Evolutionary conservation across 1,139 yeast species (phyloP), one percentile per base, ranked within the genome.

Genomic region (Yamadazyma triangularis): DNA sequence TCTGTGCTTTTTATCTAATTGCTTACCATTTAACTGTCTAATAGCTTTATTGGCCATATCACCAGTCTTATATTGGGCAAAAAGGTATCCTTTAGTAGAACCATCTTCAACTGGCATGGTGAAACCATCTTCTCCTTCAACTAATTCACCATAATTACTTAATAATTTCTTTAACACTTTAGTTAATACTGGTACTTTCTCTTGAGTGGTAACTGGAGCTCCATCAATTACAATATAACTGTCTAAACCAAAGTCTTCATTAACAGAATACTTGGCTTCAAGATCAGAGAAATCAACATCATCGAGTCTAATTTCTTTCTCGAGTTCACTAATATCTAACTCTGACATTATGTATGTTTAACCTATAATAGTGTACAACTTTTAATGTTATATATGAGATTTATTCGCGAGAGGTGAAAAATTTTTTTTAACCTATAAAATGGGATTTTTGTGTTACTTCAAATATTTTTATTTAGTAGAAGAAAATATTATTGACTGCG

Each of bases 1-100:
- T 48, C 95, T 79, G 64, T 93, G 99, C 61, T 86, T 88, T 46
- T 85, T 85, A 64, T 93, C 98, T 51, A 93, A 75, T 58, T 88
- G 88, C 67, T 87, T 89, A 50, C 88, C 87, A 60, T 91, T 81
- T 54, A 86, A 74, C 42, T 77, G 74, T 53, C 79, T 79, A 48
- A 89, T 80, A 28, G 96, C 95, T 39, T 78, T 77, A 36, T 73
- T 78, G 29, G 95, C 97, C 54, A 71, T 73, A 34, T 73, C 75
- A 4, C 75, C 66, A 27, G 75, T 69, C 45, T 73, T 81, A 62
- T 77, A 89, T 62, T 88, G 95, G 32, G 91, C 83, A 49, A 93
- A 91, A 34, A 85, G 72, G 56, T 75, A 91, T 4, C 98, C 98
- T 56, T 82, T 83, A 39, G 95, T 80, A 59, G 76, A 79, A 26